Percentiles rank a stretch among this genome's conserved stretches.
Evolutionary conservation across 139 green algal genomes (phyloP).

Genomic region (Coccomyxa sp.): DNA sequence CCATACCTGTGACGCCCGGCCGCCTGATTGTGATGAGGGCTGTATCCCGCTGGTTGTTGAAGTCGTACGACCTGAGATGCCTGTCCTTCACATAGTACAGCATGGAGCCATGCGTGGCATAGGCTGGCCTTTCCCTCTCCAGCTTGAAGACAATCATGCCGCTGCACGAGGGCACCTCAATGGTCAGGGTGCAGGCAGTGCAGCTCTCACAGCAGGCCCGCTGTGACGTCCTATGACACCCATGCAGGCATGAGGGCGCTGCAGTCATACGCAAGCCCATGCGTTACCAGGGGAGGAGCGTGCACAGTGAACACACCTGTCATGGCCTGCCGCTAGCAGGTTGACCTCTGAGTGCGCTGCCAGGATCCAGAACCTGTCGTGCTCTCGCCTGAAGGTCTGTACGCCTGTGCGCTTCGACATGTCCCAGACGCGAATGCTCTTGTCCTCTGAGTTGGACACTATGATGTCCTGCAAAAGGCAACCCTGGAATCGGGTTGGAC

Average conservation of each 20-base stretch:
- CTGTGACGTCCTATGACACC: background rate
- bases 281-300: background rate
- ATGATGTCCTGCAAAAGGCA: constrained; percentile 88
- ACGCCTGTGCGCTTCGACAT: constrained; percentile 96
- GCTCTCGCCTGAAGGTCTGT: constrained; percentile 95
- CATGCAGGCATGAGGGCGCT: background rate
- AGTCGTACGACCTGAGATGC: constrained; percentile 94
- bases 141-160: constrained; percentile 99
- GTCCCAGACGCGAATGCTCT: constrained; percentile 98
- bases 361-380: constrained; percentile 97
- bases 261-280: background rate
- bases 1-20: constrained; percentile 18
- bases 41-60: constrained; percentile 78
- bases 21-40: constrained; percentile 87
- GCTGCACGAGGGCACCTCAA: constrained; percentile 33
- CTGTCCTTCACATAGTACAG: constrained; percentile 99
- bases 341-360: constrained; percentile 96
- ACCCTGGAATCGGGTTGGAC: too few species aligned
- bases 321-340: constrained; percentile 96
- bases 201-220: background rate
- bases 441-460: constrained; percentile 98
- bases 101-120: constrained; percentile 66
- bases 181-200: background rate
- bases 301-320: constrained; percentile 59
- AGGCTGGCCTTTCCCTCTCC: constrained; percentile 94